Base-by-base conservation (phyloP, 2,329 filamentous ascomycete species). In the Tolypocladium ovalisporum region DNA sequence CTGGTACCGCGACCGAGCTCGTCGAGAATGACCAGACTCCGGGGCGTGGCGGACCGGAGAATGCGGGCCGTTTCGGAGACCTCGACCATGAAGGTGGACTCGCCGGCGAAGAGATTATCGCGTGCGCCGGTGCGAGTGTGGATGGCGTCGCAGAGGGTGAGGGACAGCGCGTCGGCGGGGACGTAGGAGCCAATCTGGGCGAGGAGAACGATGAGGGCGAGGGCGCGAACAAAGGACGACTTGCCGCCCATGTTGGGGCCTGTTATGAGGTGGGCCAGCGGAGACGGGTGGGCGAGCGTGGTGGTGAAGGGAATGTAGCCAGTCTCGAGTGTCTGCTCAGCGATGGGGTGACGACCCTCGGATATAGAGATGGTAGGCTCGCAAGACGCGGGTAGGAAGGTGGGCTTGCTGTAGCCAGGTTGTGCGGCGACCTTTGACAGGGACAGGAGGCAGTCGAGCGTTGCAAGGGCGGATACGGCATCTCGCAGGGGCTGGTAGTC, bases 181-280 rank as follows among this genome's bases (percentile, higher is more conserved):
- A 99, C 91, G 71, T 92, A 99, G 40, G 89, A 95, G 54, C 94
- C 94, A 62, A 97, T 88, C 69, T 99, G 94, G 9, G 90, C 91
- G 76, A 99, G 92, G 66, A 99, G 92, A 53, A 88, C 83, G 61
- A 97, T 90, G 8, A 99, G 83, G 12, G 94, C 93, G 51, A 96
- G 85, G 63, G 92, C 89, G 56, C 94, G 90, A 27, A 99, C 93
- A 71, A 96, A 99, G 58, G 88, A 94, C n/a, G 90, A 96, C 70
- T 99, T 99, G 57, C 94, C 94, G 66, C 94, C 94, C 94, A 99
- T 99, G 75, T 99, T 99, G 35, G 94, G 94, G 0, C 94, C 94
- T 0, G 94, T 99, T 65, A 99, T 87, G 57, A 97, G 86, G 63
- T 97, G 83, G 2, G 90, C 90, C 7, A 89, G 81, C 0, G 84